Base-by-base conservation (phyloP, 2,329 filamentous ascomycete genomes). In the Fusarium goolgardi region DNA sequence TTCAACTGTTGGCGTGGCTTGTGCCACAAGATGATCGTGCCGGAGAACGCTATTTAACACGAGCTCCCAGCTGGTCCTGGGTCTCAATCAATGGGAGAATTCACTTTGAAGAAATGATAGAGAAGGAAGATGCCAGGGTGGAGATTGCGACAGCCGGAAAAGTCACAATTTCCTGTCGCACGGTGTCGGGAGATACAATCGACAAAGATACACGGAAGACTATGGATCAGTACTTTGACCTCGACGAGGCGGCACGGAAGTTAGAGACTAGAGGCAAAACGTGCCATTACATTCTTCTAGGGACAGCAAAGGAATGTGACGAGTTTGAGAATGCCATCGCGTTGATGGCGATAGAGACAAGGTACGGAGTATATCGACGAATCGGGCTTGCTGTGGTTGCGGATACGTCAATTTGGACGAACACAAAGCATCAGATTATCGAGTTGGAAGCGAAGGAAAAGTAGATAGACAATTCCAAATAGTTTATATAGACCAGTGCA, bases 261-360 rank as follows among this genome's bases (percentile, higher is more conserved):
- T 4, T 1, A 0, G 59, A 63, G 5, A 3, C 32, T 0, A 23
- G 1, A 2, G 8, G 4, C 1, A 37, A 8, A 0, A 11, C 12
- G 0, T n/a, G 18, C 1, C 7, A 49, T 0, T 63, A 63, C 12
- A 35, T 63, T 5, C 16, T 63, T 1, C 3, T 63, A 1, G 59
- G 59, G 0, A 56, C 20, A 0, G 1, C 13, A 0, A 4, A 1
- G 0, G n/a, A 21, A 0, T 10, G 1, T 2, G 11, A 55, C 0
- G 5, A 2, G 0, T n/a, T 21, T 3, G 18, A 44, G 11, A 10
- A 6, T 0, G 49, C 57, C 0, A 0, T 63, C 2, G 57, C 35
- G 1, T 1, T 63, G 2, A 34, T 63, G 5, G 3, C 32, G 1
- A 8, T 55, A 0, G 40, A n/a, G 18, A 21, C 6, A 3, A 1